Evolutionary conservation across 2,329 filamentous ascomycete genomes (phyloP).

Genomic region (Cercospora canescens): DNA sequence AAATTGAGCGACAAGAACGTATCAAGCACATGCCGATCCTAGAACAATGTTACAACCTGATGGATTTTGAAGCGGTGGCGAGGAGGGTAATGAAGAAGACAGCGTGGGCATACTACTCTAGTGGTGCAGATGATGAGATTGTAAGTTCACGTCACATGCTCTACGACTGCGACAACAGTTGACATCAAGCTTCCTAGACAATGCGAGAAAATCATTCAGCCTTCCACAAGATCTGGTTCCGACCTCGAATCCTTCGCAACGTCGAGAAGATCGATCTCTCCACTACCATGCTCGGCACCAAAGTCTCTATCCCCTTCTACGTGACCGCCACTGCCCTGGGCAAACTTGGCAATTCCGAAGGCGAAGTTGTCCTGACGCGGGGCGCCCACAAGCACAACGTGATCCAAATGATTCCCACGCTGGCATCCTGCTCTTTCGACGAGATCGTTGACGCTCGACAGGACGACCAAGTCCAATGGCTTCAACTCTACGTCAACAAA

Average conservation of each 20-base stretch:
- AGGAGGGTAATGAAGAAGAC: slow-evolving; percentile 90
- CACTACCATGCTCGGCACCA: slow-evolving; percentile 91
- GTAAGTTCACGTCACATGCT: neutral
- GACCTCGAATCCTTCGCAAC: slow-evolving; percentile 83
- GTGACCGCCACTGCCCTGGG: slow-evolving; percentile 94
- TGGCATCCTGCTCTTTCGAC: slow-evolving; percentile 96
- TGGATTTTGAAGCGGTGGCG: slow-evolving; percentile 95
- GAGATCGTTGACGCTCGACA: slow-evolving; percentile 86
- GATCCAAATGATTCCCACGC: slow-evolving; percentile 96
- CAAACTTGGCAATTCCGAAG: slow-evolving; percentile 90
- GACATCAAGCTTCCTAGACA: slow-evolving; percentile 57
- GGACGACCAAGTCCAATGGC: slow-evolving; percentile 86
- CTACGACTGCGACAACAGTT: neutral
- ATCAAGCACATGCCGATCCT: slow-evolving; percentile 73
- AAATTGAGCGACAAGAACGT: slow-evolving; percentile 68
- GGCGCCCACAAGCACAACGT: slow-evolving; percentile 84
- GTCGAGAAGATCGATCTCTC: slow-evolving; percentile 83
- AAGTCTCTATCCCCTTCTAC: slow-evolving; percentile 86
- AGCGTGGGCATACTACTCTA: slow-evolving; percentile 97
- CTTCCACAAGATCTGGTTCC: slow-evolving; percentile 97
- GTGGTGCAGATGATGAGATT: slow-evolving; percentile 72
- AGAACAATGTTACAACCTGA: slow-evolving; percentile 86
- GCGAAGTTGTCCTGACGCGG: slow-evolving; percentile 86
- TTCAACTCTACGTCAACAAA: slow-evolving; percentile 88
- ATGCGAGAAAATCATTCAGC: slow-evolving; percentile 77